Percentiles rank a stretch among this genome's conserved stretches.
phyloP scores from a whole-genome alignment of 257 asterid species.

The Echium plantagineum region DNA sequence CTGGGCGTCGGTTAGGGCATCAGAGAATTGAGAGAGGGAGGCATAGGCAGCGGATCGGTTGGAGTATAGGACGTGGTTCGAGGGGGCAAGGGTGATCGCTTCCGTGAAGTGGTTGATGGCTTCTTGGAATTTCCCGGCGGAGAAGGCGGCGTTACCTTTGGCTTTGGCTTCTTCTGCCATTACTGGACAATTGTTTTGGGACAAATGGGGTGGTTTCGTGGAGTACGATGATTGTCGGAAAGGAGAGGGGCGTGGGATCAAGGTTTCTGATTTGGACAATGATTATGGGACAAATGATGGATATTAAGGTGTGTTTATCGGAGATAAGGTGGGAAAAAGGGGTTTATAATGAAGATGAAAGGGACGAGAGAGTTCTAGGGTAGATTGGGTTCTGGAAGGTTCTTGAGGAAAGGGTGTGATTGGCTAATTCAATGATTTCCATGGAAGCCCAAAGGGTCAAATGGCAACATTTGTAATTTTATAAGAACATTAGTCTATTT shows the following conservation, averaged over 20 bases:
- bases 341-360: not conserved
- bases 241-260: not conserved
- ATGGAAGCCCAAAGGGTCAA: too few relatives aligned
- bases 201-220: too few relatives aligned
- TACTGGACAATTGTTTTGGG: not conserved
- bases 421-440: not conserved
- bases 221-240: too few relatives aligned
- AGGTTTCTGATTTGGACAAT: too few relatives aligned
- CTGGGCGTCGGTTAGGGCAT: conserved; percentile 58
- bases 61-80: conserved; percentile 68
- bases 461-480: too few relatives aligned
- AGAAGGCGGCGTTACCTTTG: conserved; percentile 64
- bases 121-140: conserved; percentile 44
- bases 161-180: conserved; percentile 83
- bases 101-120: conserved; percentile 48
- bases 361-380: conserved; percentile 9
- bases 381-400: conserved; percentile 6
- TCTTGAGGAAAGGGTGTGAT: not conserved
- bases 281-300: too few relatives aligned
- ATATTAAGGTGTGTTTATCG: too few relatives aligned
- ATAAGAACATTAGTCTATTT: too few relatives aligned
- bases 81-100: conserved; percentile 43
- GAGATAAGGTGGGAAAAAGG: not conserved
- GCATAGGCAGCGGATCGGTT: conserved; percentile 75
- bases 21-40: conserved; percentile 38